These are phyloP conservation scores for Stemphylium lycopersici DNA, from an alignment of 2,329 filamentous ascomycete genomes.

Conservation along the genomic window DNA sequence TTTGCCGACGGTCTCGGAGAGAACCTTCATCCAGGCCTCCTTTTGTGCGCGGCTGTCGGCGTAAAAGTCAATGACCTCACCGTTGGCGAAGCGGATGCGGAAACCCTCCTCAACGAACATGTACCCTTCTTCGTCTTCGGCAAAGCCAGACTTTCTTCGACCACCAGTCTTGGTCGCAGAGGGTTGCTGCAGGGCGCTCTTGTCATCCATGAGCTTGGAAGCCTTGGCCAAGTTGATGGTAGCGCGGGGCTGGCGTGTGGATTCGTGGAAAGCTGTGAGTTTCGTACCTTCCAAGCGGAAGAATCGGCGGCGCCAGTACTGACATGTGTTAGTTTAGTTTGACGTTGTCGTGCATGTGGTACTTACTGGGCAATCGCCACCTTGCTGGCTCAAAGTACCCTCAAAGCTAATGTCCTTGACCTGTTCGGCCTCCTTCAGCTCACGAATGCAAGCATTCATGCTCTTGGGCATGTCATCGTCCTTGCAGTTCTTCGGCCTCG, in stretches of 20 bases:
- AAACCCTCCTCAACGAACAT: constrained; percentile 99
- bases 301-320: constrained; percentile 98
- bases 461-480: constrained; percentile 99
- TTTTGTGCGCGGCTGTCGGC: constrained; percentile 88
- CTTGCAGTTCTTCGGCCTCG: constrained; percentile 81
- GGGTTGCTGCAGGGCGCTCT: constrained; percentile 79
- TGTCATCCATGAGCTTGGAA: constrained; percentile 91
- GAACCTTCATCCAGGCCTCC: constrained; percentile 90
- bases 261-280: constrained; percentile 94
- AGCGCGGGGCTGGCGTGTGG: constrained; percentile 90
- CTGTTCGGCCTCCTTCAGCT: constrained; percentile 89
- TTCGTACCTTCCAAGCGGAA: constrained; percentile 93
- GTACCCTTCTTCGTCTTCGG: constrained; percentile 98
- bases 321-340: constrained; percentile 19
- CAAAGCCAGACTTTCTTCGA: constrained; percentile 91
- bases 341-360: neutral
- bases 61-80: constrained; percentile 98
- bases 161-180: constrained; percentile 75
- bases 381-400: constrained; percentile 91
- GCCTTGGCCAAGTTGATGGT: constrained; percentile 97
- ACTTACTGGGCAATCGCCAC: constrained; percentile 94
- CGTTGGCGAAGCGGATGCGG: constrained; percentile 97
- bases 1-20: constrained; percentile 72
- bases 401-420: constrained; percentile 80
- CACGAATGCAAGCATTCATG: constrained; percentile 94